Evolutionary conservation across 768 basidiomycete species (phyloP).

Genomic region (Cytidiella melzeri): DNA sequence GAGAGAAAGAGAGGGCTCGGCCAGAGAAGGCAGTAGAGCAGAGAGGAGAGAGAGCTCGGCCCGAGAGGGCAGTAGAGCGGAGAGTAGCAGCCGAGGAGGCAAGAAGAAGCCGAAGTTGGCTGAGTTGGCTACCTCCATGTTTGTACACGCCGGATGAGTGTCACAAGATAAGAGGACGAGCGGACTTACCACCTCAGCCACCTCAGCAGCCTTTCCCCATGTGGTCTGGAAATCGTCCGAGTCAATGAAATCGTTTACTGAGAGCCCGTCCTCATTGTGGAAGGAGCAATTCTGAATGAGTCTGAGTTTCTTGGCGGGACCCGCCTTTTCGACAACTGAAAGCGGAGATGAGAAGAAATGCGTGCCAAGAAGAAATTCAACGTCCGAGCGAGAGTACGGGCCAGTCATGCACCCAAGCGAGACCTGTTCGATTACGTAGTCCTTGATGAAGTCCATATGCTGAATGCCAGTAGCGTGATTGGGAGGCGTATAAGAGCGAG

Average conservation of each 20-base stretch:
- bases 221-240: constrained; percentile 25
- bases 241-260: constrained; percentile 18
- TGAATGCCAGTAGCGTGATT: constrained; percentile 27
- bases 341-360: constrained; percentile 36
- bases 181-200: too few relatives aligned
- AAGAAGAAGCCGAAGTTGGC: too few relatives aligned
- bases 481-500: constrained; percentile 22
- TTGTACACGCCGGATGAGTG: too few relatives aligned
- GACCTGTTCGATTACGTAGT: constrained; percentile 30
- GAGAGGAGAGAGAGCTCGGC: constrained; percentile 21
- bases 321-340: constrained; percentile 31
- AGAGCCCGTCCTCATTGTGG: constrained; percentile 14
- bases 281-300: constrained; percentile 29
- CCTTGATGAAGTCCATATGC: not conserved
- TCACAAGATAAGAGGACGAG: too few relatives aligned
- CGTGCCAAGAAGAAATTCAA: constrained; percentile 30
- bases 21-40: too few relatives aligned
- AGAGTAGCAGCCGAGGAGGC: too few relatives aligned
- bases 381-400: constrained; percentile 25
- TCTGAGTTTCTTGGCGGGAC: constrained; percentile 17
- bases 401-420: constrained; percentile 21
- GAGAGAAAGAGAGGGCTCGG: too few relatives aligned
- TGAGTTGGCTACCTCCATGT: too few relatives aligned
- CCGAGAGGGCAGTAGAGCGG: too few relatives aligned
- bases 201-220: constrained; percentile 36